Base-by-base conservation (phyloP, 2,329 filamentous ascomycete genomes). In the Chrysoporthe austroafricana region DNA sequence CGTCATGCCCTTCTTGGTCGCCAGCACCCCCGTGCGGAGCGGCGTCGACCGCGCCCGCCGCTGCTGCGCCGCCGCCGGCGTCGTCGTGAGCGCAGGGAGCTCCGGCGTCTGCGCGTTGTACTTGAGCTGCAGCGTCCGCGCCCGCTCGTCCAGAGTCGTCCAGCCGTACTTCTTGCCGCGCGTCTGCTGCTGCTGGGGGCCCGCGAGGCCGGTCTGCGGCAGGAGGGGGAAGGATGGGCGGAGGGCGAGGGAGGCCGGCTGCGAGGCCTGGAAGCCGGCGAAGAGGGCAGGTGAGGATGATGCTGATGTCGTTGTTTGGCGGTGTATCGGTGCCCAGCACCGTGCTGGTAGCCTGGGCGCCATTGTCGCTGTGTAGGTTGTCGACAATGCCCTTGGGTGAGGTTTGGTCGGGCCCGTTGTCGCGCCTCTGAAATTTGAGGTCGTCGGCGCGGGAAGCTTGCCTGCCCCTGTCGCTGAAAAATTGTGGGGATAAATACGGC, bases 1-100 rank as follows among this genome's bases (percentile, higher is more conserved):
- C 56, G 94, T 97, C 92, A 99, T 98, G 79, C 96, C 96, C 82
- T 94, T 95, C 82, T 99, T 99, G 77, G 90, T 86, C 14, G 91
- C 94, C 59, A 99, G 85, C 9, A 93, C 90, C 42, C 96, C 96
- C 2, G 94, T 90, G 39, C 96, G 91, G 54, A 89, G 74, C 0
- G 88, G 88, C 16, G 88, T 86, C 18, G 86, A 88, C 71, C 81
- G 82, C 72, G 83, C 85, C 73, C 83, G 85, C 60, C 88, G 86
- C 78, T 81, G 79, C 69, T 90, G 83, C 7, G 88, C 88, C 11
- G 88, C 88, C 1, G 85, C 86, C 1, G 87, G 87, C 0, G 87
- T 87, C 8, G 85, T 82, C 11, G 85, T 86, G 59, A 84, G 86
- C 4, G 76, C 77, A 2, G 88, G 87, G 2, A 90, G 81, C 50